Evolutionary conservation across 2,329 filamentous ascomycete genomes (phyloP).

Genomic region (Shiraia sp.): DNA sequence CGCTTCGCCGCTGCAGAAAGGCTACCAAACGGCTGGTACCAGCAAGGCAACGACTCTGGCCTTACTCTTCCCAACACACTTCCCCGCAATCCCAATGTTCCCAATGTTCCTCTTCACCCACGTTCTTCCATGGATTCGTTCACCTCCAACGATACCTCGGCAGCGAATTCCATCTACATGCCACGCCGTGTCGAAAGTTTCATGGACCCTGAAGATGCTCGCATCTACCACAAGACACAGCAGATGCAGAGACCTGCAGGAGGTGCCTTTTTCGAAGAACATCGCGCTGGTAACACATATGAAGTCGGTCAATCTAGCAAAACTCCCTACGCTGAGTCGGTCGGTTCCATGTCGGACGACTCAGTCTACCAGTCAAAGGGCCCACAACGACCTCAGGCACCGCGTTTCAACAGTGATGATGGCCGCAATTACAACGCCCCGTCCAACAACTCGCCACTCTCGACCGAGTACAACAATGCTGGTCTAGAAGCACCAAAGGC

Average conservation of each 20-base stretch:
- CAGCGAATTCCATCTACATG: conserved; percentile 64
- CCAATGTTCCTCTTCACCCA: conserved; percentile 55
- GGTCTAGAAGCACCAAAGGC: conserved; percentile 37
- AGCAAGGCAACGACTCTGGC: conserved; percentile 69
- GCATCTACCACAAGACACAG: conserved; percentile 73
- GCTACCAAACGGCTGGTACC: conserved; percentile 70
- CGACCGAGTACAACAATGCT: conserved; percentile 28
- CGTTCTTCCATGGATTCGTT: conserved; percentile 70
- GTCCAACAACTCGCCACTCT: conserved; percentile 33
- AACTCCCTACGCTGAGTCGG: conserved; percentile 37
- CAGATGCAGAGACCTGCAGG: conserved; percentile 49
- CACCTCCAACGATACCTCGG: conserved; percentile 58
- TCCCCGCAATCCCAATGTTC: conserved; percentile 50
- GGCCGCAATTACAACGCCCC: conserved; percentile 11
- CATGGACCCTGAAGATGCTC: conserved; percentile 76
- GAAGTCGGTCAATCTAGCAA: conserved; percentile 29
- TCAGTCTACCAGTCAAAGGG: conserved; percentile 37
- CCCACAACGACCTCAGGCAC: conserved; percentile 26
- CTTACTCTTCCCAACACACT: conserved; percentile 58
- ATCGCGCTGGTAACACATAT: conserved; percentile 30
- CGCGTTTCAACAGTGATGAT: conserved; percentile 29
- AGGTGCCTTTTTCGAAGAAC: conserved; percentile 47
- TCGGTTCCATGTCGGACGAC: conserved; percentile 43
- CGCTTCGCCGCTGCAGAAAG: conserved; percentile 74
- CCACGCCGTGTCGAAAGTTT: conserved; percentile 73